Evolutionary conservation across 306 rosid genomes (phyloP), one percentile per base, ranked within the genome.

Genomic region (Dicorynia guianensis): DNA sequence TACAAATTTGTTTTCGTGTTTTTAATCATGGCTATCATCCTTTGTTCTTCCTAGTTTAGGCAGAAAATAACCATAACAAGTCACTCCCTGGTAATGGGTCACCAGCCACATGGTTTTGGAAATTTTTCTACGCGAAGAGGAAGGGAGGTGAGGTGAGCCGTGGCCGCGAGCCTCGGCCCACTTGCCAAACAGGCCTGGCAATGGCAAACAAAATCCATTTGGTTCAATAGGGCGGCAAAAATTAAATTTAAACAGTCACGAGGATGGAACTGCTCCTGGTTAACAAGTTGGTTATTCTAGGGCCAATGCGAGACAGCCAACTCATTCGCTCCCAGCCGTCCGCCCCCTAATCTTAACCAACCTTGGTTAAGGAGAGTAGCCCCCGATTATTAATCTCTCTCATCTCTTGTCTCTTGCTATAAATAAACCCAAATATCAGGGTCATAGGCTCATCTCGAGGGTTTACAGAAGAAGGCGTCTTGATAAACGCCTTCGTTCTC

Each of bases 401-500:
- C 18, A 17, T n/a, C 3, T 30, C 11, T 54, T 30, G 14, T 55
- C 20, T 4, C 25, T 49, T 8, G 17, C 30, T 56, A 66, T 77
- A 77, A 59, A 71, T 60, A 60, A 4, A 18, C 47, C 48, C 40
- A n/a, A n/a, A 34, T 7, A 4, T 36, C 61, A 13, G 34, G 11
- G 7, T n/a, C n/a, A 5, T 52, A 25, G 33, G 8, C 7, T 19
- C 67, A 4, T 44, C 10, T n/a, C 4, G 58, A 25, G 30, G 67
- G 64, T 49, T 71, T 43, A 13, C 8, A 12, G 8, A 52, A 76
- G 79, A 77, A 54, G 85, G 88, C 88, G 88, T 84, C 85, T 84
- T 84, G 60, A 84, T 84, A 84, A 84, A 84, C 88, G 88, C 81
- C 76, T 84, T 84, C 76, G 69, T 18, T 65, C 39, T 14, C 5